phyloP scores from a whole-genome alignment of 306 rosid genomes.

The Canavalia ensiformis region DNA sequence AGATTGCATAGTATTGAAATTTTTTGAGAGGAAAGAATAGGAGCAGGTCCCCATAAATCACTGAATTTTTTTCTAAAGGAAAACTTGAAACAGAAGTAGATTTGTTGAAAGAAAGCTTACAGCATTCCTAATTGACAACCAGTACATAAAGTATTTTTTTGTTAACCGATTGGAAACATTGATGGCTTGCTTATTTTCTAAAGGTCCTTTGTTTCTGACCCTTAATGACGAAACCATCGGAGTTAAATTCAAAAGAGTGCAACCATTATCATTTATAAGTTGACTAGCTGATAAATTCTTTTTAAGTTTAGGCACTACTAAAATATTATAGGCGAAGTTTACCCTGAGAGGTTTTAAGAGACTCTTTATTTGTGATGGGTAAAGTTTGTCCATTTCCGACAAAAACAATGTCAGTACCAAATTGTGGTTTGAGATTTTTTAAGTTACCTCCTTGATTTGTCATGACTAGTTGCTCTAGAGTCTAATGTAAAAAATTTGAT shows the following conservation, averaged over 20 bases:
- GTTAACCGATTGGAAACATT: background rate
- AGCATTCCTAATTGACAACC: background rate
- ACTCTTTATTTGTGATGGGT: background rate
- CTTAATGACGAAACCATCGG: slow-evolving; percentile 29
- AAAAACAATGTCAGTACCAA: background rate
- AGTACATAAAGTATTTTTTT: background rate
- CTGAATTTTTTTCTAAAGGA: background rate
- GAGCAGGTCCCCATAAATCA: background rate
- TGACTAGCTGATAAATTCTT: slow-evolving; percentile 21
- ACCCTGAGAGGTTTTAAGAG: background rate
- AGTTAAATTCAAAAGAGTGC: background rate
- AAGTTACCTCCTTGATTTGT: slow-evolving; percentile 13
- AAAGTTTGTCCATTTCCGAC: slow-evolving; percentile 2
- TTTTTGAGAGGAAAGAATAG: background rate
- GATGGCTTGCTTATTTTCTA: background rate
- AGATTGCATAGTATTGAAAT: background rate
- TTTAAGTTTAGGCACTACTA: slow-evolving; percentile 36
- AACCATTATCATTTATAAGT: slow-evolving; percentile 33
- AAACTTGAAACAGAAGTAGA: background rate
- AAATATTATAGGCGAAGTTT: slow-evolving; percentile 20
- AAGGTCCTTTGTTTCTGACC: background rate
- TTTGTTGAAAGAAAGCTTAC: background rate
- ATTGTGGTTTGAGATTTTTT: background rate
- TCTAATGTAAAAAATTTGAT: background rate
- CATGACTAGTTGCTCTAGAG: background rate